A percentile compares a stretch with the other conserved stretches of the same genome.
Conservation (phyloP, 1,139 yeast species). For the Debaryomycetaceae sp. region DNA sequence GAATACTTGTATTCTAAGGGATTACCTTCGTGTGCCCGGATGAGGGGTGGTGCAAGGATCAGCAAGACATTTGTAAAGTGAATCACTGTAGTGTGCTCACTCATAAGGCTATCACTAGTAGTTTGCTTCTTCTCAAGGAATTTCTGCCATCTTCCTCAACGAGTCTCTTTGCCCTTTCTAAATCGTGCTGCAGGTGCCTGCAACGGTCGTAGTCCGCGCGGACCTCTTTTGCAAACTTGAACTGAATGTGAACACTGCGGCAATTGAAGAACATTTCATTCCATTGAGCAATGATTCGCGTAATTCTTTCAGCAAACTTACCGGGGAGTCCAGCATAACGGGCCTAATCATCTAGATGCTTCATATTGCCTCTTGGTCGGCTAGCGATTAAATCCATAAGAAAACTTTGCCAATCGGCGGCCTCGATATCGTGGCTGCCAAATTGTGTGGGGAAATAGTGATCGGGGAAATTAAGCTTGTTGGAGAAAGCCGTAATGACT, state of each 20-base stretch:
- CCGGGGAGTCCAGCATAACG: no score
- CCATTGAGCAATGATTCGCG: slow-evolving; percentile 4
- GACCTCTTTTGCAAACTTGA: slow-evolving; percentile 5
- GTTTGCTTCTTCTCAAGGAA: slow-evolving; percentile 4
- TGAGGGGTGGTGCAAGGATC: slow-evolving; percentile 80
- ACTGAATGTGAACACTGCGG: slow-evolving; percentile 4
- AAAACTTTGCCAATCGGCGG: slow-evolving; percentile 7
- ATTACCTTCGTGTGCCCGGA: slow-evolving; percentile 81
- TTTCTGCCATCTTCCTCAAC: slow-evolving; percentile 3
- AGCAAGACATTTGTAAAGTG: slow-evolving; percentile 44
- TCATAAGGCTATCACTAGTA: slow-evolving; percentile 6
- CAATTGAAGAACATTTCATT: slow-evolving; percentile 8
- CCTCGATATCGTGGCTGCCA: slow-evolving; percentile 5
- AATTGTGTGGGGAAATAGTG: slow-evolving; percentile 7
- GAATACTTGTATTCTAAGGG: slow-evolving; percentile 57
- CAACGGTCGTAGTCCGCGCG: slow-evolving; percentile 1
- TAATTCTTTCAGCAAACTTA: no score
- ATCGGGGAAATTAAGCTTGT: no score
- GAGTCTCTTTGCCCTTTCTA: slow-evolving; percentile 3
- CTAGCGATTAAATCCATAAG: slow-evolving; percentile 3
- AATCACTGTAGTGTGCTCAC: no score
- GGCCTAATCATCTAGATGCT: neutral
- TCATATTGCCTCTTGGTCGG: neutral
- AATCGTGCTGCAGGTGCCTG: neutral
- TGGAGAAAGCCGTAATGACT: no score